Evolutionary conservation across 2,329 filamentous ascomycete genomes (phyloP), one percentile per base, ranked within the genome.

Genomic region (Cladosporium sp.): DNA sequence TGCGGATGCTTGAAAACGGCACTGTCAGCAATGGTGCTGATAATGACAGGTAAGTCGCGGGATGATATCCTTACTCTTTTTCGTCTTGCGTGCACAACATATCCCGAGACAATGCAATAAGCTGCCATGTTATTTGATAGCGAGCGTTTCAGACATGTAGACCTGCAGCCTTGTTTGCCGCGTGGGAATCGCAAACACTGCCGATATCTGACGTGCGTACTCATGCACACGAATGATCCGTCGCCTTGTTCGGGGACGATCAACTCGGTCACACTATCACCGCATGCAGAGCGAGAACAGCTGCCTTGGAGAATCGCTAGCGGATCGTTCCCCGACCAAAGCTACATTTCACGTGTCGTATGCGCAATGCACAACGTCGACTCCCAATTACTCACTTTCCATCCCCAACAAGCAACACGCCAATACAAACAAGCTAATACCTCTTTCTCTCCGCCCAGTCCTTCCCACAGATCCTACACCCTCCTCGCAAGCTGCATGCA

Each of bases 401-500:
- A 45, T 25, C 42, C 28, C 28, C 28, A 32, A 32, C 28, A 9
- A 39, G 7, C 36, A 13, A 39, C 36, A 9, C 8, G 9, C 28
- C 28, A 4, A 32, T 4, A 32, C 12, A 7, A 32, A 7, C 17
- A 12, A 37, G 17, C 47, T 36, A 35, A 32, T 20, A 37, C 2
- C 15, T 4, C 8, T 22, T 24, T 5, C 45, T 48, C 45, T 39
- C 47, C 54, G 44, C 39, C 36, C 49, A 59, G 61, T 60, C 53
- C 60, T 58, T 45, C 17, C 13, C 17, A 50, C 36, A 24, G 32
- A 35, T 44, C 55, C 12, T 59, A 59, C 9, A 71, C 79, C 44
- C 74, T 95, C n/a, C 76, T 97, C 39, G 92, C 87, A 15, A 96
- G 91, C 45, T 97, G 94, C 69, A 97, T 97, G 93, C 89, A 97